Base-by-base conservation (phyloP, 2,329 filamentous ascomycete genomes). In the Erysiphe pulchra region DNA sequence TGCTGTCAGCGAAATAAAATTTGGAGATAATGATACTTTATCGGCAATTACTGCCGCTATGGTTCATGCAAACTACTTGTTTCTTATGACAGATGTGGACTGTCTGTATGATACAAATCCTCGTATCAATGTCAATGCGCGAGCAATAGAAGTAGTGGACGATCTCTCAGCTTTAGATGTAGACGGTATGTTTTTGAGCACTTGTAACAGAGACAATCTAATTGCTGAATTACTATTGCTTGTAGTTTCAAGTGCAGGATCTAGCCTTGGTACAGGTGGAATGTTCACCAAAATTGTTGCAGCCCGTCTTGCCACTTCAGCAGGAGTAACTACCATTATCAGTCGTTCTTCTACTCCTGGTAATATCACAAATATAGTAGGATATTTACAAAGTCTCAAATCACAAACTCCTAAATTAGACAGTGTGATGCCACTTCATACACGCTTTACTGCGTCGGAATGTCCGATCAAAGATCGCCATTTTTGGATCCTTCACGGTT, bases 211-310 rank as follows among this genome's bases (percentile, higher is more conserved):
- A 12, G n/a, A 10, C 38, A 20, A 20, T 12, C 8, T 20, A 20
- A 12, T 41, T 14, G 18, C 20, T 24, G 6, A 24, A 24, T 24
- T 24, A 3, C 20, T 24, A 6, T 24, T 24, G 20, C 20, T 12
- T 16, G 14, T 47, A 79, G 85, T 93, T 7, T 94, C 86, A 2
- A 83, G 80, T 30, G 81, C 84, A 18, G 90, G 90, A 4, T 94
- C 85, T 2, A 70, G 80, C 4, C 65, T 98, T 14, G 90, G 90
- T 18, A 98, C 90, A 1, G 90, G 90, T 17, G 90, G 90, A 40
- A 98, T 98, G 90, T 78, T 80, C 51, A 98, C 90, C 48, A 98
- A 98, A 65, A 93, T 98, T 54, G 77, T 92, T 24, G 90, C 90
- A 45, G 90, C 90, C 24, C 75, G 82, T 46, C 70, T 98, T 36